Percentiles rank a stretch among this genome's conserved stretches.
Conservation (phyloP, 2,329 filamentous ascomycete genomes). For the Diaporthe sp. region DNA sequence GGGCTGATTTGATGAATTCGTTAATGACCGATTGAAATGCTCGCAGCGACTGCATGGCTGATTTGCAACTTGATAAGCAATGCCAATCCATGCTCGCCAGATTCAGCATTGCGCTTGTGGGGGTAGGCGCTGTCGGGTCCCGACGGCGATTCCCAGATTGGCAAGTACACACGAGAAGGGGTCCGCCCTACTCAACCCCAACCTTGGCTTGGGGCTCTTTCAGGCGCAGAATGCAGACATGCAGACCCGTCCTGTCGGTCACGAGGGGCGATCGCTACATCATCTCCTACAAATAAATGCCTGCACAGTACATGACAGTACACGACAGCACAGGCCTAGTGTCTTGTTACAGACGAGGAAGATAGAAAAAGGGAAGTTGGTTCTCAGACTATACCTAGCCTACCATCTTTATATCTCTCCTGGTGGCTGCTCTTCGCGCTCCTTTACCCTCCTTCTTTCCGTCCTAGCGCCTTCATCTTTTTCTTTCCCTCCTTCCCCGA, state of each 20-base stretch:
- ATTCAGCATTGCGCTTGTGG: neutral
- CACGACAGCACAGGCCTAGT: neutral
- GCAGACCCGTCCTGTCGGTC: neutral
- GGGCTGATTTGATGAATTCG: constrained; percentile 17
- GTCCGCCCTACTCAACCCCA: neutral
- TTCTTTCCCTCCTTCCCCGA: too few species aligned
- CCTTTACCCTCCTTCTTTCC: neutral
- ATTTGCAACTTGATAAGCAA: constrained; percentile 14
- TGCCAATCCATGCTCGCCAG: constrained; percentile 5
- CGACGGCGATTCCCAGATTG: constrained; percentile 23
- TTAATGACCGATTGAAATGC: constrained; percentile 30
- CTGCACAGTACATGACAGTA: constrained; percentile 2
- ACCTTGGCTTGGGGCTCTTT: constrained; percentile 19
- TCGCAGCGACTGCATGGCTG: constrained; percentile 4
- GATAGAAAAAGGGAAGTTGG: neutral
- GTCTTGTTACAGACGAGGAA: neutral
- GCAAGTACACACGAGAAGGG: constrained; percentile 39
- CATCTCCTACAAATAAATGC: constrained; percentile 21
- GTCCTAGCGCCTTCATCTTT: neutral
- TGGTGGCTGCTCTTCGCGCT: neutral
- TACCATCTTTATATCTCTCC: constrained; percentile 6
- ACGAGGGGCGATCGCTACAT: constrained; percentile 37
- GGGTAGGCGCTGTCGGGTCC: neutral
- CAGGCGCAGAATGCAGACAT: neutral
- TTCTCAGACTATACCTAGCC: neutral